phyloP scores from a whole-genome alignment of 2,329 filamentous ascomycete genomes.

The Fusarium piperis region DNA sequence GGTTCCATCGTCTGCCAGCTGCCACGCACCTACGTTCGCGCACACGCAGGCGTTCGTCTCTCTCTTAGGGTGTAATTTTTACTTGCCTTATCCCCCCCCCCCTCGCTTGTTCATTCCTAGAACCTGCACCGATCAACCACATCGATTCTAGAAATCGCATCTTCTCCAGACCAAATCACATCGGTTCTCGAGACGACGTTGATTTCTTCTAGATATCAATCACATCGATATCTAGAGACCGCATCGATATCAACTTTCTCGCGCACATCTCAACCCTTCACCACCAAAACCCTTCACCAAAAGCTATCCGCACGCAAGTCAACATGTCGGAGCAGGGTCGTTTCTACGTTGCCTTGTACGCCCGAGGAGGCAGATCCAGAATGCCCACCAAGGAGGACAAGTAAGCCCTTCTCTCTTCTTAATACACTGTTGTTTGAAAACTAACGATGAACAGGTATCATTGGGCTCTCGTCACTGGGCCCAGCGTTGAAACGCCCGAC shows the following conservation, averaged over 20 bases:
- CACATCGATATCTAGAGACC: too few species aligned
- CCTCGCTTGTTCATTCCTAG: neutral
- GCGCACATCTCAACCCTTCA: neutral
- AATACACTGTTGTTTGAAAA: neutral
- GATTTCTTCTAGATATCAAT: neutral
- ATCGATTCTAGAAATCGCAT: neutral
- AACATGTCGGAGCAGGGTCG: neutral
- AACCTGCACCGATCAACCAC: too few species aligned
- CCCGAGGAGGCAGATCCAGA: neutral
- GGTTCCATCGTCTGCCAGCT: neutral
- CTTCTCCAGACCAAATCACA: neutral
- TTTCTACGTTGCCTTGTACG: neutral
- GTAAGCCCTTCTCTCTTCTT: neutral
- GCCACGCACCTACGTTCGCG: neutral
- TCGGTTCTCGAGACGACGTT: neutral
- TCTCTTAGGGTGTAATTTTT: neutral
- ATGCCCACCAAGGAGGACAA: neutral
- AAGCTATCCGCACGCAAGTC: neutral
- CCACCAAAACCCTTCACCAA: neutral
- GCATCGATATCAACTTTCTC: too few species aligned
- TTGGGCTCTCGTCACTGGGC: neutral
- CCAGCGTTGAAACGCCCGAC: neutral
- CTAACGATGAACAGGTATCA: neutral
- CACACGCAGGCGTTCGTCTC: neutral
- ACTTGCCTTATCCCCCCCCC: neutral